Evolutionary conservation across 148 eudicot species (phyloP), one percentile per base, ranked within the genome.

Genomic region (Drosera capensis): DNA sequence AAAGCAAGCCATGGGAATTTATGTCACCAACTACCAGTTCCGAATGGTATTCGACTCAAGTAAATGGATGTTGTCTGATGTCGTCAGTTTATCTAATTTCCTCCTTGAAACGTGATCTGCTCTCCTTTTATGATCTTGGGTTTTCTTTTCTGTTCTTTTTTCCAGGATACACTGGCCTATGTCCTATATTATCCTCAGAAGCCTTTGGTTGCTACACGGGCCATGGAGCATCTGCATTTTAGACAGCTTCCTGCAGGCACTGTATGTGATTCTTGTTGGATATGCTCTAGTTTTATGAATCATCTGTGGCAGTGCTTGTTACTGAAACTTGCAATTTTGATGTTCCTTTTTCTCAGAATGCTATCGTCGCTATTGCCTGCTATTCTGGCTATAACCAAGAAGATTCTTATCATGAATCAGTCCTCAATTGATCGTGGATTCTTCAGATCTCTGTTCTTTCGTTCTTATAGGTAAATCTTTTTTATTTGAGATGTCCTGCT

Each of bases 191-290:
- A 90, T 59, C 99, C 99, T 16, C 99, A 90, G 53, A 90, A 90
- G 68, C 99, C 99, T 43, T 93, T 90, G 50, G 99, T 90, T 28
- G 85, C 99, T 29, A 90, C 99, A n/a, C 77, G 99, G 51, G 99
- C 99, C 17, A 90, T 90, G 99, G 99, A 90, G 68, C 95, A 90
- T 45, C 57, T 90, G 64, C 99, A 90, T 59, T 90, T 90, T 53
- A 75, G 99, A 69, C 95, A 90, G 72, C 88, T 90, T 49, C 99
- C 99, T 20, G 95, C 99, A 22, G 99, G 99, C 56, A 90, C 85
- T 57, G 92, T 81, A 59, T 59, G 71, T 53, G 34, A 5, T 25
- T 17, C 41, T 13, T 47, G 6, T 11, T 41, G 24, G 29, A 12
- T 14, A 12, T 23, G 21, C 11, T 44, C n/a, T n/a, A n/a, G 18